Conservation (phyloP, 345 rosid species). For the Hypericum perforatum region DNA sequence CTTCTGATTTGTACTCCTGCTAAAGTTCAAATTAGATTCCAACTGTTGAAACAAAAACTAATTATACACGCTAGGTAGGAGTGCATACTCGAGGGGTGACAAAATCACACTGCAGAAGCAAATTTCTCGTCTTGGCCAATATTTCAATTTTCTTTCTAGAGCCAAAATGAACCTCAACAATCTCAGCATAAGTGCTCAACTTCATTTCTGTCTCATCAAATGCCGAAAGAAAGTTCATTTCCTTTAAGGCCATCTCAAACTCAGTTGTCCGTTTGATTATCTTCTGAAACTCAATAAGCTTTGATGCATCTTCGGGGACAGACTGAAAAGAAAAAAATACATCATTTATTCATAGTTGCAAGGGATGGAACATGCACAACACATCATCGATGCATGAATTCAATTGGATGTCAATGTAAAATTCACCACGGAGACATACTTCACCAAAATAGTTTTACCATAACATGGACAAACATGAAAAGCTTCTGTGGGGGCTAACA, state of each 20-base stretch:
- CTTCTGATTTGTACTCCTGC: slow-evolving; percentile 44
- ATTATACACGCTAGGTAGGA: slow-evolving; percentile 2
- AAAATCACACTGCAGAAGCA: slow-evolving; percentile 72
- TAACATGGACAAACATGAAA: too few relatives aligned
- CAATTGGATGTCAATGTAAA: too few relatives aligned
- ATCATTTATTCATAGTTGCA: background rate
- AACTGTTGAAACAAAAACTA: slow-evolving; percentile 7
- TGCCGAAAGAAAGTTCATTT: slow-evolving; percentile 55
- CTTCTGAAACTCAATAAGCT: slow-evolving; percentile 80
- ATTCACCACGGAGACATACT: too few relatives aligned
- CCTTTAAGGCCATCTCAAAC: slow-evolving; percentile 66
- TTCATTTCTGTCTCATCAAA: slow-evolving; percentile 53
- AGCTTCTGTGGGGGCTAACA: too few relatives aligned
- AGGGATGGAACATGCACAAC: background rate
- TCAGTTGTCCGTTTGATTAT: slow-evolving; percentile 48
- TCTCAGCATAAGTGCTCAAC: slow-evolving; percentile 73
- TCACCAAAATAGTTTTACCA: too few relatives aligned
- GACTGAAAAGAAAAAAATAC: slow-evolving; percentile 37
- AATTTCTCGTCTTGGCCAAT: slow-evolving; percentile 75
- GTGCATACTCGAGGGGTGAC: slow-evolving; percentile 54
- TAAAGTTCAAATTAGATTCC: slow-evolving; percentile 14
- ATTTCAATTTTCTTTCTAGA: slow-evolving; percentile 70
- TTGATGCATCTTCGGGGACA: slow-evolving; percentile 91
- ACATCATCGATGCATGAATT: too few relatives aligned
- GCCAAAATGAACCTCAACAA: slow-evolving; percentile 98